phyloP scores from a whole-genome alignment of 108 stramenopile species.

The Aurantiochytrium sp. region DNA sequence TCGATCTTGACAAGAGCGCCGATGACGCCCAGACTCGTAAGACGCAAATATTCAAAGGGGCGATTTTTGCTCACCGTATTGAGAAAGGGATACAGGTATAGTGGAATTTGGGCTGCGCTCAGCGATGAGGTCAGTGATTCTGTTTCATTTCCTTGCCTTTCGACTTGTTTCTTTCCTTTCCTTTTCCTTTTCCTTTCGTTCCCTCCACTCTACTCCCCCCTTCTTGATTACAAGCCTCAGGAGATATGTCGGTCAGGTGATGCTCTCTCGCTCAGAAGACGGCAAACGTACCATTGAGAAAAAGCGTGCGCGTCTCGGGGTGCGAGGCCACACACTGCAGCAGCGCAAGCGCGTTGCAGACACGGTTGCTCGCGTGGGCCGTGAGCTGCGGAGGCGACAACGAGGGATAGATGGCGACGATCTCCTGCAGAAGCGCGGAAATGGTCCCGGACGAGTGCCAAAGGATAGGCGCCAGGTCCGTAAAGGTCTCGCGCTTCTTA shows the following conservation, averaged over 20 bases:
- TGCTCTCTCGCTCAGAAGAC: too few relatives aligned
- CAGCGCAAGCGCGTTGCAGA: conserved; percentile 96
- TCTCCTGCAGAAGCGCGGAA: conserved; percentile 82
- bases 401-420: conserved; percentile 90
- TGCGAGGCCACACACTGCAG: conserved; percentile 97
- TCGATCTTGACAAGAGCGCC: conserved; percentile 96
- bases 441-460: conserved; percentile 63
- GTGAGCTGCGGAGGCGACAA: conserved; percentile 92
- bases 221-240: too few relatives aligned
- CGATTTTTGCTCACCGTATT: conserved; percentile 87
- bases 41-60: conserved; percentile 93
- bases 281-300: conserved; percentile 47
- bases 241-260: too few relatives aligned
- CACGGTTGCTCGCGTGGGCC: conserved; percentile 85
- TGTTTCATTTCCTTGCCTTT: too few relatives aligned
- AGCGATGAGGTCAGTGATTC: too few relatives aligned
- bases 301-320: conserved; percentile 81
- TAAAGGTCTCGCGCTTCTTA: conserved; percentile 89
- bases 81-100: conserved; percentile 96
- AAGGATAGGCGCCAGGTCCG: conserved; percentile 82
- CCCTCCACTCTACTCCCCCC: too few relatives aligned
- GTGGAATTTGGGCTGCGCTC: conserved; percentile 77
- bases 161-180: too few relatives aligned
- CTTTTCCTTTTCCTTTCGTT: too few relatives aligned
- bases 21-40: conserved; percentile 94